A percentile compares a stretch with the other conserved stretches of the same genome.
phyloP scores from a whole-genome alignment of 352 stramenopile species.

The Phytophthora melonis region DNA sequence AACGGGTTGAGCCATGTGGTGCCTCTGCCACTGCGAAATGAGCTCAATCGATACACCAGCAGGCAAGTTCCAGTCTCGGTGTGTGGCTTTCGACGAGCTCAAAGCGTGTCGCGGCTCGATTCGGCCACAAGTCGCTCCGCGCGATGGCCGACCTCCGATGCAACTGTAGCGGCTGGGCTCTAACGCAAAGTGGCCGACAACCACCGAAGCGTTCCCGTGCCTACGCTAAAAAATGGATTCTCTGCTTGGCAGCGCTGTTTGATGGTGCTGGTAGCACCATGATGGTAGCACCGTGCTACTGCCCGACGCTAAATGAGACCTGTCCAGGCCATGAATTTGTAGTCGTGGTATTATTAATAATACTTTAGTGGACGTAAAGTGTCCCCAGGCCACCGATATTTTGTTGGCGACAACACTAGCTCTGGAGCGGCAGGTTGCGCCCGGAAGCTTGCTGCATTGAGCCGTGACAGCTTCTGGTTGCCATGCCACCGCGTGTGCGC shows the following conservation, averaged over 20 bases:
- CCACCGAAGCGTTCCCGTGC: neutral
- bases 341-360: neutral
- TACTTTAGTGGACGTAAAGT: slow-evolving; percentile 9
- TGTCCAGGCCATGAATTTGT: neutral
- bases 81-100: slow-evolving; percentile 10
- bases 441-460: neutral
- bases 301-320: slow-evolving; percentile 27
- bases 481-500: neutral
- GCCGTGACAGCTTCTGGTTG: neutral
- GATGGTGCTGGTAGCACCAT: too few species aligned
- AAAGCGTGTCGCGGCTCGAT: slow-evolving; percentile 2
- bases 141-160: slow-evolving; percentile 12
- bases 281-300: slow-evolving; percentile 28
- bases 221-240: slow-evolving; percentile 25
- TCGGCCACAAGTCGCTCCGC: slow-evolving; percentile 13
- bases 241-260: neutral
- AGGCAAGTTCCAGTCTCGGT: slow-evolving; percentile 15
- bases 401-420: neutral
- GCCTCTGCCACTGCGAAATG: slow-evolving; percentile 22
- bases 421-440: neutral
- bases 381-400: neutral
- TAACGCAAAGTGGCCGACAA: slow-evolving; percentile 18
- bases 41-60: slow-evolving; percentile 16
- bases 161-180: slow-evolving; percentile 29
- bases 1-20: slow-evolving; percentile 11